Evolutionary conservation across 2,329 filamentous ascomycete species (phyloP).

Genomic region (Fusarium duplospermum): DNA sequence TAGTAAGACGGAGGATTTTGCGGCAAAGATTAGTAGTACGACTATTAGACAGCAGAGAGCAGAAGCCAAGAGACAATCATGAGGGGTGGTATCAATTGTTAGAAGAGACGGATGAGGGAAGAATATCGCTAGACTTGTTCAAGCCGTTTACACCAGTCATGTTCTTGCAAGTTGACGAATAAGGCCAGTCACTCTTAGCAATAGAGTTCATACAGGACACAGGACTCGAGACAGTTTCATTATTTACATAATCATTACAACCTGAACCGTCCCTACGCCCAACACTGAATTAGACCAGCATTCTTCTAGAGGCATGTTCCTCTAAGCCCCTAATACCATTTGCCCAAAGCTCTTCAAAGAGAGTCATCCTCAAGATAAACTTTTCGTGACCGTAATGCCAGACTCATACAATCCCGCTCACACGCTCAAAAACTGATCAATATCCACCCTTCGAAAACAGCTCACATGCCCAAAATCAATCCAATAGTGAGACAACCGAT

Average conservation of each 20-base stretch:
- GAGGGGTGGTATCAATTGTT: neutral
- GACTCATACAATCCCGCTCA: neutral
- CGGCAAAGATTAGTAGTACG: constrained; percentile 91
- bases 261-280: neutral
- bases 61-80: constrained; percentile 39
- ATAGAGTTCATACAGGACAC: neutral
- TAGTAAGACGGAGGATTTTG: constrained; percentile 71
- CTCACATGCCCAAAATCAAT: constrained; percentile 70
- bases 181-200: neutral
- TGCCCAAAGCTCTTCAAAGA: too few relatives aligned
- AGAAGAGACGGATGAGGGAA: neutral
- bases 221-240: neutral
- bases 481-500: constrained; percentile 87
- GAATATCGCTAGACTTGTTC: neutral
- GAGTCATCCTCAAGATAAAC: too few relatives aligned
- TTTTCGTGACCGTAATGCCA: too few relatives aligned
- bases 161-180: neutral
- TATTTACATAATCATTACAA: neutral
- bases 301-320: neutral
- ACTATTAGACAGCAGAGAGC: constrained; percentile 73
- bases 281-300: neutral
- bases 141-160: neutral
- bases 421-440: constrained; percentile 61
- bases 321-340: too few relatives aligned
- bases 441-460: constrained; percentile 69